A percentile compares a stretch with the other conserved stretches of the same genome.
Evolutionary conservation across 345 rosid species (phyloP).

Genomic region (Mallotus nudiflorus): DNA sequence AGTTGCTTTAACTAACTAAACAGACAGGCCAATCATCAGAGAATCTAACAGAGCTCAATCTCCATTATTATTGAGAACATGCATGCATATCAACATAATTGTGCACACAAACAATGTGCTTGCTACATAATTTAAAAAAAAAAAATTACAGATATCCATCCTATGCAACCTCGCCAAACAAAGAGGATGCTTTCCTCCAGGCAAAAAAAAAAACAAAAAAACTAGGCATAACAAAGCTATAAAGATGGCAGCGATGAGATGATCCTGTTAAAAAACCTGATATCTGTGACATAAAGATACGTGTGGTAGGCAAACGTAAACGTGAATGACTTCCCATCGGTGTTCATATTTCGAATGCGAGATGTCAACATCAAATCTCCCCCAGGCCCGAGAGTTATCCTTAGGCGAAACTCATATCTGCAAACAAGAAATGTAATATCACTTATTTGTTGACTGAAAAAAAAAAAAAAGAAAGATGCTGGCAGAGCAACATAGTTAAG

Average conservation of each 20-base stretch:
- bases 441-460: not conserved
- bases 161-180: not conserved
- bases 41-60: not conserved
- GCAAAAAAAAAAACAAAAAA: not conserved
- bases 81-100: not conserved
- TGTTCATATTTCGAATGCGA: constrained; percentile 34
- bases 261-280: constrained; percentile 24
- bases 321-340: constrained; percentile 34
- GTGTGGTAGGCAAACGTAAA: constrained; percentile 35
- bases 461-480: not conserved
- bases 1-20: not conserved
- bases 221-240: not conserved
- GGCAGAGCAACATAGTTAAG: not conserved
- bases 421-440: not conserved
- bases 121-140: not conserved
- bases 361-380: constrained; percentile 40
- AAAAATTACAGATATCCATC: not conserved
- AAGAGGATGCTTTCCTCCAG: not conserved
- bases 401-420: constrained; percentile 34
- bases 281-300: constrained; percentile 32
- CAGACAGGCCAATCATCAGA: not conserved
- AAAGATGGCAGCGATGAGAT: not conserved
- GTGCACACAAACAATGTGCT: not conserved
- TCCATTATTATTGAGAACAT: not conserved
- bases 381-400: constrained; percentile 31